Evolutionary conservation across 345 rosid genomes (phyloP).

Genomic region (Leavenworthia alabamica): DNA sequence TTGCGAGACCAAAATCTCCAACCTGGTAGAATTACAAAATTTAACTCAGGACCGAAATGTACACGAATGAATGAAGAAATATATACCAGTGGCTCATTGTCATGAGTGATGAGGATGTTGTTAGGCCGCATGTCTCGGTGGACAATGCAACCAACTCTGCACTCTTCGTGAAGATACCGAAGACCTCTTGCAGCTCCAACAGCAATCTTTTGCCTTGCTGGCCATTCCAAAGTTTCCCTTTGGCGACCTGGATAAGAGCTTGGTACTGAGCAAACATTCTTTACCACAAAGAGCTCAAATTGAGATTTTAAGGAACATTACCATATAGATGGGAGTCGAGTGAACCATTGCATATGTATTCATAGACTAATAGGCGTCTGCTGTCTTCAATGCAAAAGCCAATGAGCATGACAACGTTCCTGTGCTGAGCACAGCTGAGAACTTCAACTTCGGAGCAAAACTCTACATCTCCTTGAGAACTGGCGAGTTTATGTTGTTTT

Average conservation of each 20-base stretch:
- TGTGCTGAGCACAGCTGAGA: conserved; percentile 96
- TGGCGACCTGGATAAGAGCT: conserved; percentile 50
- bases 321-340: conserved; percentile 92
- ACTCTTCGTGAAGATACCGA: conserved; percentile 98
- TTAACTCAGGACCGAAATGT: conserved; percentile 1
- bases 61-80: not conserved
- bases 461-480: conserved; percentile 97
- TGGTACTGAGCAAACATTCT: conserved; percentile 10
- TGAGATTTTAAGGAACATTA: conserved; percentile 23
- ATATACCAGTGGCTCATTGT: conserved; percentile 90
- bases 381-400: conserved; percentile 96
- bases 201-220: conserved; percentile 90
- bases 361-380: conserved; percentile 90
- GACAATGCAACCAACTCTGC: conserved; percentile 99
- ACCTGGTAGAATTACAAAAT: conserved; percentile 41
- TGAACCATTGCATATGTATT: conserved; percentile 96
- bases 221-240: conserved; percentile 68
- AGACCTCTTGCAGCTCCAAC: conserved; percentile 98
- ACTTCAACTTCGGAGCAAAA: conserved; percentile 99
- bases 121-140: conserved; percentile 99
- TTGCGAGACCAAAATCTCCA: conserved; percentile 98
- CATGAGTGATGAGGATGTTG: conserved; percentile 97
- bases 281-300: not conserved
- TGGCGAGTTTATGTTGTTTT: conserved; percentile 95
- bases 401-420: conserved; percentile 94